These are phyloP conservation scores for Heliamphora pulchella DNA, from an alignment of 179 eudicot species.

Conservation along the genomic window DNA sequence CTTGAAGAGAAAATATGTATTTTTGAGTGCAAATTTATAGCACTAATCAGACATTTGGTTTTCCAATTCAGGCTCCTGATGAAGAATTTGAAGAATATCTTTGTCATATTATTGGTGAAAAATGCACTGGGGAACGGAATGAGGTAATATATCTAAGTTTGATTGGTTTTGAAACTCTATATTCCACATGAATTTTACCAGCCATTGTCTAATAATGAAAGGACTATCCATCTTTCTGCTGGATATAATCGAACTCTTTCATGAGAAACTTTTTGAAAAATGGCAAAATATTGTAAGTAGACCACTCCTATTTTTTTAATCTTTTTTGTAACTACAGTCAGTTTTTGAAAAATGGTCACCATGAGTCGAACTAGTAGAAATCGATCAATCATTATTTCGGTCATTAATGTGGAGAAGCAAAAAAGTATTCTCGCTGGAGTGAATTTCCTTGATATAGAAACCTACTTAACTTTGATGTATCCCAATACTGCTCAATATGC, in stretches of 20 bases:
- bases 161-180: neutral
- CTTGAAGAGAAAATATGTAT: neutral
- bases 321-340: neutral
- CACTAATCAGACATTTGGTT: slow-evolving; percentile 6
- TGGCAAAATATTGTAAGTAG: neutral
- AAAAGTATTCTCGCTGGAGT: neutral
- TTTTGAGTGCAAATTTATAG: neutral
- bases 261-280: neutral
- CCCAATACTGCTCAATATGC: neutral
- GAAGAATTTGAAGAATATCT: slow-evolving; percentile 95
- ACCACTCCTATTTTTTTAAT: neutral
- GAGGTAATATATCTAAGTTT: slow-evolving; percentile 42
- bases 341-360: neutral
- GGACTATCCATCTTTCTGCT: neutral
- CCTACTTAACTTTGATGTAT: neutral
- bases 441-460: neutral
- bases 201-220: neutral
- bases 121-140: slow-evolving; percentile 68
- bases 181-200: neutral
- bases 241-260: neutral
- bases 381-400: neutral
- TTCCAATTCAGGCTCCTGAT: slow-evolving; percentile 69
- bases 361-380: neutral
- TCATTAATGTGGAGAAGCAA: neutral
- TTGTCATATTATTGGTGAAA: slow-evolving; percentile 52